Conservation (phyloP, 257 asterid genomes). For the Scutellaria barbata region DNA sequence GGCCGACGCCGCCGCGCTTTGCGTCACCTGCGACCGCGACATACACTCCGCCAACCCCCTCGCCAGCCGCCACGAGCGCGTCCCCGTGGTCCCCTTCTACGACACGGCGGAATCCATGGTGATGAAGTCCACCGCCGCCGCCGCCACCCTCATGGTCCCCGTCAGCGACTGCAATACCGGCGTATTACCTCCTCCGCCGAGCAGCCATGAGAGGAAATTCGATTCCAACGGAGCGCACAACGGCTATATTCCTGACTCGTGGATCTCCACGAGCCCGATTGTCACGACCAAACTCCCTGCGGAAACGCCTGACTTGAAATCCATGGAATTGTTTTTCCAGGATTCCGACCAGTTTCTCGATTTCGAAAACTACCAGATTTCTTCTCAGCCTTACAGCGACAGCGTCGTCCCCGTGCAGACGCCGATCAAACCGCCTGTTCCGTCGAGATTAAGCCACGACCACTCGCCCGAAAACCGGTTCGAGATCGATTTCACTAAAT, state of each 20-base stretch:
- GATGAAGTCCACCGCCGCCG: conserved; percentile 52
- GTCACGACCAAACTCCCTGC: conserved; percentile 34
- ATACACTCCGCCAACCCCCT: conserved; percentile 84
- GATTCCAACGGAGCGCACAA: not conserved
- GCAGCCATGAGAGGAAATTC: not conserved
- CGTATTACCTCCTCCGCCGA: not conserved
- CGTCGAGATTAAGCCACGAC: conserved; percentile 35
- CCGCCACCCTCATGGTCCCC: conserved; percentile 30
- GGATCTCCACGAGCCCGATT: conserved; percentile 46
- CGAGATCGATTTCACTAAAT: conserved; percentile 67
- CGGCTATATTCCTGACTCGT: conserved; percentile 36
- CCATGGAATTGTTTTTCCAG: conserved; percentile 59
- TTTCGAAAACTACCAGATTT: conserved; percentile 54
- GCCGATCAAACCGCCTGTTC: conserved; percentile 42
- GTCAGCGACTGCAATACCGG: conserved; percentile 10
- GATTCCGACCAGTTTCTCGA: conserved; percentile 67
- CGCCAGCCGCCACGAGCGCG: conserved; percentile 80
- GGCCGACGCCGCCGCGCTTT: conserved; percentile 84
- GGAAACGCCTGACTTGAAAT: conserved; percentile 50
- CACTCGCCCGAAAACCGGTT: conserved; percentile 54
- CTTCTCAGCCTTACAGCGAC: conserved; percentile 52
- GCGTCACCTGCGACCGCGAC: conserved; percentile 75
- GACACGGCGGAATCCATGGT: conserved; percentile 63
- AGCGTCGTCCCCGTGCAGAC: conserved; percentile 81
- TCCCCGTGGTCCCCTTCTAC: conserved; percentile 67